Evolutionary conservation across 2,329 filamentous ascomycete genomes (phyloP).

Genomic region (Calonectria honghensis): DNA sequence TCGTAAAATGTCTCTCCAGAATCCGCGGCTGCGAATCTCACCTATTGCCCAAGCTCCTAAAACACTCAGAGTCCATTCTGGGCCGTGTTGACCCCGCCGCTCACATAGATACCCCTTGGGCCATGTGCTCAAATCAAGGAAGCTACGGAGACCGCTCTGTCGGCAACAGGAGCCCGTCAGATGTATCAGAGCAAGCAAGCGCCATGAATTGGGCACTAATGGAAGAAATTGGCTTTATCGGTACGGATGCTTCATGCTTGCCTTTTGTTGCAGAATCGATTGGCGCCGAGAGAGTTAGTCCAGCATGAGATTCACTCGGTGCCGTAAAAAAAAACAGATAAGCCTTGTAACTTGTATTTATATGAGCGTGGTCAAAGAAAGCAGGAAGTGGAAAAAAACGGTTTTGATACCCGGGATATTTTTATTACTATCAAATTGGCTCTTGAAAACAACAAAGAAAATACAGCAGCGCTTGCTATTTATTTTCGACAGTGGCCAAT

Average conservation of each 20-base stretch:
- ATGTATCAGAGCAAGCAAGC: background rate
- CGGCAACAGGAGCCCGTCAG: conserved; percentile 41
- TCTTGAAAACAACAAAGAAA: background rate
- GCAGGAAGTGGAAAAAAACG: background rate
- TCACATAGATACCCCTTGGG: conserved; percentile 39
- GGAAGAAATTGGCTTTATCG: conserved; percentile 10
- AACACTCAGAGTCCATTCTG: conserved; percentile 49
- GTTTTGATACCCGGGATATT: background rate
- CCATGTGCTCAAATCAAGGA: conserved; percentile 19
- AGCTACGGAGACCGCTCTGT: background rate
- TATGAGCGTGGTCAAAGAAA: background rate
- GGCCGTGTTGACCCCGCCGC: conserved; percentile 39
- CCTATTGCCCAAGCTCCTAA: conserved; percentile 54
- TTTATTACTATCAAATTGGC: conserved; percentile 9
- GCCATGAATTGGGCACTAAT: conserved; percentile 9
- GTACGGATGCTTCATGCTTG: background rate
- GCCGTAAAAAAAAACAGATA: background rate
- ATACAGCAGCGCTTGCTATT: background rate
- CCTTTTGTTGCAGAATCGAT: conserved; percentile 3
- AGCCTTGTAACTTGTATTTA: background rate
- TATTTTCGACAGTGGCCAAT: background rate
- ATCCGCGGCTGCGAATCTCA: conserved; percentile 55
- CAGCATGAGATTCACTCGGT: background rate
- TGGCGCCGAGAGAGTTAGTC: background rate
- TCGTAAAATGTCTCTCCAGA: conserved; percentile 52